These are phyloP conservation scores for Stephania cephalantha DNA, from an alignment of 164 flowering plant genomes.

Conservation along the genomic window DNA sequence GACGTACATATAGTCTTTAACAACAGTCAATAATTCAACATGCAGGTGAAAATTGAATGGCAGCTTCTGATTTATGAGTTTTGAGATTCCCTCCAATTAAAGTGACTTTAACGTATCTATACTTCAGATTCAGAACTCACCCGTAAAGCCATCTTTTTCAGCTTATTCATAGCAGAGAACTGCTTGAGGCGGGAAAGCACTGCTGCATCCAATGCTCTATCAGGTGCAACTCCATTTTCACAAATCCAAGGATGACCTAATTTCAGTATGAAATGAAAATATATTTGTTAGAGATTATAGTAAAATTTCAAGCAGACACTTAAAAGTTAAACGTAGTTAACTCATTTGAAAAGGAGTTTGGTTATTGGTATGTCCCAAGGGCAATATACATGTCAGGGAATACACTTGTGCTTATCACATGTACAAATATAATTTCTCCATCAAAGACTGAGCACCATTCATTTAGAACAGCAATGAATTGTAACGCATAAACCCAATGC, in stretches of 20 bases:
- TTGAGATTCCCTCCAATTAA: background rate
- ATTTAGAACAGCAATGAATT: too few relatives aligned
- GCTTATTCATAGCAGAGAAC: slow-evolving; percentile 98
- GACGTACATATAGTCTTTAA: too few relatives aligned
- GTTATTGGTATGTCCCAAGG: too few relatives aligned
- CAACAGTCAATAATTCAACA: background rate
- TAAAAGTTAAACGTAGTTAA: too few relatives aligned
- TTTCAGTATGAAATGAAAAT: background rate
- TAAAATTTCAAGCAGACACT: background rate
- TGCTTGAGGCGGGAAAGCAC: slow-evolving; percentile 95
- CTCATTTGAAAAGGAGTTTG: too few relatives aligned
- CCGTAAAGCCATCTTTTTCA: slow-evolving; percentile 99
- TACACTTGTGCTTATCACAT: too few relatives aligned
- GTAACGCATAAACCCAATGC: too few relatives aligned
- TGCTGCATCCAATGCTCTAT: slow-evolving; percentile 86
- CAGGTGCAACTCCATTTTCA: slow-evolving; percentile 99
- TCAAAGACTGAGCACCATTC: too few relatives aligned
- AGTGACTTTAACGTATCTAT: background rate
- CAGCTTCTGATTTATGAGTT: background rate
- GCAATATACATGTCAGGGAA: too few relatives aligned
- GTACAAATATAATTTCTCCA: too few relatives aligned
- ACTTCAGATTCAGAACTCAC: slow-evolving; percentile 23
- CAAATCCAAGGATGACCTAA: slow-evolving; percentile 99
- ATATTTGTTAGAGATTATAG: slow-evolving; percentile 4
- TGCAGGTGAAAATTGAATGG: background rate